Evolutionary conservation across 129 eudicot species (phyloP).

Genomic region (Ambrosia artemisiifolia): DNA sequence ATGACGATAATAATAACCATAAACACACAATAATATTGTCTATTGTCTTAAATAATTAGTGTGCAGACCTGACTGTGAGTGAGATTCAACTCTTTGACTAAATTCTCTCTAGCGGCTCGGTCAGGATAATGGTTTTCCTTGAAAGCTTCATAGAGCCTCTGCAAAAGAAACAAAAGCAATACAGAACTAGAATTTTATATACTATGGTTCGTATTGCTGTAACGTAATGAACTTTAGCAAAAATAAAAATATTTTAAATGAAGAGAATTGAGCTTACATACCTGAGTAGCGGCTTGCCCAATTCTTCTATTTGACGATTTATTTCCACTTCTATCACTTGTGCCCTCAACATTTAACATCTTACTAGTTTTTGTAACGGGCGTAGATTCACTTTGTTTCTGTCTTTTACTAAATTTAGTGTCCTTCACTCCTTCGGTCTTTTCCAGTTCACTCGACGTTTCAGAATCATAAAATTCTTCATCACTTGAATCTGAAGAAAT

Average conservation of each 20-base stretch:
- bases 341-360: constrained; percentile 36
- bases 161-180: constrained; percentile 21
- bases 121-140: constrained; percentile 75
- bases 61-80: constrained; percentile 47
- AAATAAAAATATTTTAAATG: neutral
- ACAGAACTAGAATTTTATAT: neutral
- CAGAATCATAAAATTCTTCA: constrained; percentile 58
- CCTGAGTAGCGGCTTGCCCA: constrained; percentile 72
- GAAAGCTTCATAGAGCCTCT: constrained; percentile 69
- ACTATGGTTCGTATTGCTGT: neutral
- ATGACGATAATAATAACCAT: neutral
- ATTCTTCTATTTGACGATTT: constrained; percentile 37
- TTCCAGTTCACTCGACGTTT: constrained; percentile 32
- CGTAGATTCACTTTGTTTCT: constrained; percentile 22
- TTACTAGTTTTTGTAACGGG: constrained; percentile 20
- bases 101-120: constrained; percentile 41
- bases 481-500: constrained; percentile 79
- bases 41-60: neutral
- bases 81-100: constrained; percentile 68
- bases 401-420: constrained; percentile 13
- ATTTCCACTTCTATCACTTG: constrained; percentile 32
- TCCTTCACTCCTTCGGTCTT: constrained; percentile 19
- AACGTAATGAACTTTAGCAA: neutral
- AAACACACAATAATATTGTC: neutral
- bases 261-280: constrained; percentile 21